Base-by-base conservation (phyloP, 768 basidiomycete genomes). In the Saitozyma podzolica region DNA sequence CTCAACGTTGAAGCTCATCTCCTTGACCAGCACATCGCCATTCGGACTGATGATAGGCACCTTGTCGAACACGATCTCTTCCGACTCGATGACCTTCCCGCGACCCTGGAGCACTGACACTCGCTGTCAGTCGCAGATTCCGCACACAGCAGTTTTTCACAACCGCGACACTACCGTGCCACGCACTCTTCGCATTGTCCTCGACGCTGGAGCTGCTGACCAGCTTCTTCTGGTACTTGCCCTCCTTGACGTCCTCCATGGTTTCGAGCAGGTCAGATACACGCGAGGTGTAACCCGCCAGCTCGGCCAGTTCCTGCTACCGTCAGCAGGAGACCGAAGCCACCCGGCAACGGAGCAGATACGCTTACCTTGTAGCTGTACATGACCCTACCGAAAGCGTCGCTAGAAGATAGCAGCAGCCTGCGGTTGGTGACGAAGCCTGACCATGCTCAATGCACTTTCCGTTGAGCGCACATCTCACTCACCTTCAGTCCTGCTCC, bases 41-140 rank as follows among this genome's bases (percentile, higher is more conserved):
- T 96, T 97, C 1, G 95, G 95, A 10, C 92, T 94, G 37, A 98
- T 88, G 62, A 99, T 92, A 0, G 95, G 95, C 1, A 99, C 95
- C 61, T 88, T 84, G 68, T 94, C 89, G 67, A 99, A 96, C 42
- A 87, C 84, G 72, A 99, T 96, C 59, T 78, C 76, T 43, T 93
- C 90, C 0, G 90, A 89, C 67, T 89, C 87, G 41, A 91, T 83
- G 39, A 95, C 83, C 72, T 87, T 81, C 1, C 95, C 95, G 41
- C 89, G 85, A 6, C 89, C 86, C 61, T 84, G 83, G 39, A 95
- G 83, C 52, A 94, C 92, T 95, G 68, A 8, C 17, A 11, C 29
- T 50, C 48, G 52, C 40, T 47, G 20, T 8, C 58, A 40, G 40
- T 10, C n/a, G 29, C 29, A 29, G 29, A 29, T 5, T 29, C 41